phyloP scores from a whole-genome alignment of 257 asterid species.

The Haberlea rhodopensis region DNA sequence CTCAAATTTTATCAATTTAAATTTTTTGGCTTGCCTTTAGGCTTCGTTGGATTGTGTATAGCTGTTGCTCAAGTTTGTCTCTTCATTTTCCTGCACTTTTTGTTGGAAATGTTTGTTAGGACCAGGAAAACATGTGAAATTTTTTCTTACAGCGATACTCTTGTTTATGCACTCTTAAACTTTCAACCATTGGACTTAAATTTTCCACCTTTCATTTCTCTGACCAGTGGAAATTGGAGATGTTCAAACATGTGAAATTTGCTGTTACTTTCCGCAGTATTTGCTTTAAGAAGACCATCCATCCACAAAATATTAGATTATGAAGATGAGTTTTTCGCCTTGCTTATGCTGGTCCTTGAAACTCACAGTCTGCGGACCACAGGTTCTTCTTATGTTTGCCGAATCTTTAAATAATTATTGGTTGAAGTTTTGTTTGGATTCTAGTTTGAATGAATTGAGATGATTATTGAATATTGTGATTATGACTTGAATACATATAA shows the following conservation, averaged over 20 bases:
- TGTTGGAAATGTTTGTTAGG: not conserved
- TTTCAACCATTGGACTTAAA: constrained; percentile 9
- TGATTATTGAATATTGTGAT: constrained; percentile 3
- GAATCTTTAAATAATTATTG: constrained; percentile 7
- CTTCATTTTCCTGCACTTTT: not conserved
- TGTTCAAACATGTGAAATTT: constrained; percentile 2
- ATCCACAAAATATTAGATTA: constrained; percentile 87
- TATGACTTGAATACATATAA: not conserved
- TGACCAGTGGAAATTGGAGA: not conserved
- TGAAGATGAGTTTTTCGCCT: constrained; percentile 87
- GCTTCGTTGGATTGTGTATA: not conserved
- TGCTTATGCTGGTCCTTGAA: constrained; percentile 92
- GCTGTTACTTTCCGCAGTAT: constrained; percentile 43
- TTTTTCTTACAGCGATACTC: constrained; percentile 2
- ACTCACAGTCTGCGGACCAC: constrained; percentile 91
- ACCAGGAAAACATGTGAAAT: constrained; percentile 8
- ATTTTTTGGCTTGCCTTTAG: not conserved
- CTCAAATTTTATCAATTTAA: not conserved
- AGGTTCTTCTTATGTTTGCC: constrained; percentile 33
- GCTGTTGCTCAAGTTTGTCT: not conserved
- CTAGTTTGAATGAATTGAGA: constrained; percentile 10
- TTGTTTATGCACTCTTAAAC: not conserved
- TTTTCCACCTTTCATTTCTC: not conserved
- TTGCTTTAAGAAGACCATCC: constrained; percentile 87
- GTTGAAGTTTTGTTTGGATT: not conserved